Base-by-base conservation (phyloP, 2,329 filamentous ascomycete species). In the Talaromyces islandicus region DNA sequence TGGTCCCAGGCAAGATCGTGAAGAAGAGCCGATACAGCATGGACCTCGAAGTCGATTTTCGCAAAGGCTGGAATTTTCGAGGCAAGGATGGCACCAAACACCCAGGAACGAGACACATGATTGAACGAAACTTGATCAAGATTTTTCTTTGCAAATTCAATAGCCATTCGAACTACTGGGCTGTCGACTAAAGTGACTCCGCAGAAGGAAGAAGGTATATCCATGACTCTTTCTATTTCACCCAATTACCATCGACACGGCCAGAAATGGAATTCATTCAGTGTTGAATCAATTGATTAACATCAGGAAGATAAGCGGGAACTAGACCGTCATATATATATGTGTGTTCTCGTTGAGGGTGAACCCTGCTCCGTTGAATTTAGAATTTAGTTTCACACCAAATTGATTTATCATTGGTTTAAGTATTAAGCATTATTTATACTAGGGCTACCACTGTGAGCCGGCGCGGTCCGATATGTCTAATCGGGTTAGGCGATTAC, bases 1-100 rank as follows among this genome's bases (percentile, higher is more conserved):
- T 64, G 67, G 56, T 74, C 73, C 77, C 74, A 79, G 17, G 77
- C 69, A 41, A 71, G 61, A 55, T 71, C 69, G 56, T 70, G 69
- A 43, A 68, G 56, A 46, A 67, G 32, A 27, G 58, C 53, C 21
- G 60, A 57, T 48, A 62, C 48, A 30, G 60, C 60, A 52, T 62
- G 60, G 35, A 54, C 60, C 46, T 62, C 60, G 12, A 32, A 14
- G 38, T 62, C 57, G 48, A 57, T 57, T 29, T 56, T 19, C 25
- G 48, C 50, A 48, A 60, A 32, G 32, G 35, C 58, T 7, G 73
- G 70, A 11, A 73, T 65, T 24, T 72, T 69, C 54, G 70, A 64
- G 41, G 68, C 64, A 43, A 77, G 75, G 55, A 73, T 65, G 57
- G 70, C 65, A 6, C 74, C 75, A 48, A 74, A 68, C 29, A 77